Evolutionary conservation across 2,329 filamentous ascomycete species (phyloP).

Genomic region (Pseudogymnoascus sp.): DNA sequence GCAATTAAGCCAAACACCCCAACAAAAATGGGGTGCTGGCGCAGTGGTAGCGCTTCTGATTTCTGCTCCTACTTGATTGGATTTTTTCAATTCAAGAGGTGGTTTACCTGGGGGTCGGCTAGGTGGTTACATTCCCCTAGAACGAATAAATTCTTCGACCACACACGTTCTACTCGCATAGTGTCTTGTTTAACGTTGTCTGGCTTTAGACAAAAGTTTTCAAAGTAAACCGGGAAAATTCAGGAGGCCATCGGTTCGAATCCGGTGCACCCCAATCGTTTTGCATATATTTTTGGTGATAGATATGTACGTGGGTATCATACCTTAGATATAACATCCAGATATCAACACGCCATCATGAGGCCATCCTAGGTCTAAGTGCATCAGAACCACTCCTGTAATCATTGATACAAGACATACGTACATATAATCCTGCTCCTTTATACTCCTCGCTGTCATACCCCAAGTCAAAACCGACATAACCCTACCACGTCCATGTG

Average conservation of each 20-base stretch:
- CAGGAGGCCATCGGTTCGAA: background rate
- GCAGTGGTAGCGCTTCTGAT: background rate
- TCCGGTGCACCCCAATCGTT: background rate
- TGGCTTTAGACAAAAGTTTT: background rate
- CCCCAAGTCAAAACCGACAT: background rate
- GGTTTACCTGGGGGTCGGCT: background rate
- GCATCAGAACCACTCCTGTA: background rate
- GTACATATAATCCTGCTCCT: background rate
- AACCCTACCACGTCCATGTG: background rate
- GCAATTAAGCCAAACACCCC: background rate
- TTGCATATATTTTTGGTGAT: background rate
- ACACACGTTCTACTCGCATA: background rate
- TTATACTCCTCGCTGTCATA: conserved; percentile 1
- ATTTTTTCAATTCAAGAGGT: background rate
- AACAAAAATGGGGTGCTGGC: background rate
- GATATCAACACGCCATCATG: background rate
- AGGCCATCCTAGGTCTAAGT: background rate
- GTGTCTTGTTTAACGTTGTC: background rate
- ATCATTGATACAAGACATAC: conserved; percentile 4
- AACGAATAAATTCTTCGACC: background rate
- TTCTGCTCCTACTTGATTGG: background rate
- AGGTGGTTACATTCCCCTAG: background rate
- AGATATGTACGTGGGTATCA: background rate
- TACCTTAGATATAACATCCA: background rate
- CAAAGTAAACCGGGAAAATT: background rate